Percentiles rank a stretch among this genome's conserved stretches.
Evolutionary conservation across 306 rosid genomes (phyloP).

Genomic region (Trifolium fragiferum): DNA sequence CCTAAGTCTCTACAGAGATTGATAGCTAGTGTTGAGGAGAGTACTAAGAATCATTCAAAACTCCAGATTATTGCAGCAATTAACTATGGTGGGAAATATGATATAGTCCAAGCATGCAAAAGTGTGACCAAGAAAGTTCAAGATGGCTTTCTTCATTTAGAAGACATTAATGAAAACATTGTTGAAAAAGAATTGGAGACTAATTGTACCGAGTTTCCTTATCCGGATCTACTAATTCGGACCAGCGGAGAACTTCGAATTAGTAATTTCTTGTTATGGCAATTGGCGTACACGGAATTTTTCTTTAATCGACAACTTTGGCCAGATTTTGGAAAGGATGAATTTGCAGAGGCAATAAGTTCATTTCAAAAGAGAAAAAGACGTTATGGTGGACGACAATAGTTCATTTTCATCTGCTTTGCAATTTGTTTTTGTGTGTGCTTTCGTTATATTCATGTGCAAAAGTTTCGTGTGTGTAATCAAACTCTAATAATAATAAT

Average conservation of each 20-base stretch:
- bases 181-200: slow-evolving; percentile 79
- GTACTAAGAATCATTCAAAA: slow-evolving; percentile 48
- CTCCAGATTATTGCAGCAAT: slow-evolving; percentile 69
- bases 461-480: too few species aligned
- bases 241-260: slow-evolving; percentile 85
- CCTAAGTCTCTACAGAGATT: slow-evolving; percentile 47
- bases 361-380: slow-evolving; percentile 75
- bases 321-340: slow-evolving; percentile 79
- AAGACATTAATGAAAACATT: slow-evolving; percentile 56
- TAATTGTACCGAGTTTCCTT: slow-evolving; percentile 64
- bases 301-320: slow-evolving; percentile 57
- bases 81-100: slow-evolving; percentile 78
- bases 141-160: slow-evolving; percentile 34
- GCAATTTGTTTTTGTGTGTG: too few species aligned
- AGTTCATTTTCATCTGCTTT: background rate
- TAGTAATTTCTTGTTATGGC: slow-evolving; percentile 86
- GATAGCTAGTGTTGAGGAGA: slow-evolving; percentile 54
- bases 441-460: too few species aligned
- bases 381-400: slow-evolving; percentile 62
- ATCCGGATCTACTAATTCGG: slow-evolving; percentile 79
- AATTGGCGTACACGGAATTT: slow-evolving; percentile 78
- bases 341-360: slow-evolving; percentile 62
- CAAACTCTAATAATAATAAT: too few species aligned
- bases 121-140: slow-evolving; percentile 59
- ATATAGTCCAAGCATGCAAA: slow-evolving; percentile 77